Evolutionary conservation across 495 filamentous ascomycete species (phyloP), one percentile per base, ranked within the genome.

Genomic region (Lineolata rhizophorae): DNA sequence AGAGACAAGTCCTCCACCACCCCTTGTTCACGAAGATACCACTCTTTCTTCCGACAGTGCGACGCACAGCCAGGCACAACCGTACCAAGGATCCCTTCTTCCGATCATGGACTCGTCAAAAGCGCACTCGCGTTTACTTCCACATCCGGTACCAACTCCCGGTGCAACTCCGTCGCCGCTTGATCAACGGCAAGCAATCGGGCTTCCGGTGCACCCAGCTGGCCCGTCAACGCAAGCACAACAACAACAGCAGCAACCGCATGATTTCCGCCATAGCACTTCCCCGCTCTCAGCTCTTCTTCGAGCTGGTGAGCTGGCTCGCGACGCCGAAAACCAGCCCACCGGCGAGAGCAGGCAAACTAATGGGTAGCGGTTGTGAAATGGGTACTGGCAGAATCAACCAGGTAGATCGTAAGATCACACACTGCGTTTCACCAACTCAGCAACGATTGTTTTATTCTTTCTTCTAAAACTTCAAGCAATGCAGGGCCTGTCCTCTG

Each of bases 1-100:
- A 16, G 34, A 40, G n/a, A 18, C 32, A 2, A 20, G 32, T 15
- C 30, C 27, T 15, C 32, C 43, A 2, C 45, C 45, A 11, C 36
- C 36, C 10, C 32, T 48, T 17, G 34, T 35, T 5, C 45, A 41
- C 24, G 42, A 48, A 27, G 45, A 43, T 18, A 45, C 45, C 16
- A 48, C 43, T 1, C 8, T 45, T 3, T 48, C 45, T n/a, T 48
- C 45, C 16, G 35, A 38, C n/a, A 36, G 37, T 14, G 13, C n/a
- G 27, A 8, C n/a, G 32, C 20, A 20, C 18, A 15, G 35, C n/a
- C 26, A 30, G 19, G 21, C 32, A 20, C n/a, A 12, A 2, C 36
- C 30, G 10, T 40, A 39, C 28, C 36, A 24, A 11, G 21, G 10
- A 16, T 22, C 27, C 13, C 30, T 28, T 14, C 32, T 42, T 15